These are phyloP conservation scores for Neurospora crassa DNA, from an alignment of 2,329 filamentous ascomycete species.

Conservation along the genomic window DNA sequence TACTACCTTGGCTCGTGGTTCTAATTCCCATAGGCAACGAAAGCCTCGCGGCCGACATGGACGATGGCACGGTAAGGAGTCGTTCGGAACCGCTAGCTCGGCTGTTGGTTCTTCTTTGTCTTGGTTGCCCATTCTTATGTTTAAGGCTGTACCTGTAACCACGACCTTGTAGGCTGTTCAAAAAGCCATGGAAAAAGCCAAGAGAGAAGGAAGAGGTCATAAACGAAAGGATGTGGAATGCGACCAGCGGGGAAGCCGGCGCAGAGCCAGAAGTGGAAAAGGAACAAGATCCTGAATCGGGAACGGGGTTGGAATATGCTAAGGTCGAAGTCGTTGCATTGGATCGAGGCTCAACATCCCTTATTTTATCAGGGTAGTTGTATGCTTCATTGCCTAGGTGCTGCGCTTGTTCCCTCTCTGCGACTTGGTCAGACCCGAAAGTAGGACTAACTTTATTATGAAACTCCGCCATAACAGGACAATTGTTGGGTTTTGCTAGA, in stretches of 20 bases:
- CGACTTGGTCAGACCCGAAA: not conserved
- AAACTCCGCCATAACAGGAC: not conserved
- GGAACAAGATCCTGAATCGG: not conserved
- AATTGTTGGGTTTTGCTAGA: not conserved
- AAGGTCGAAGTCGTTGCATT: constrained; percentile 23
- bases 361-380: constrained; percentile 54
- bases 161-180: not conserved
- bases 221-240: not conserved
- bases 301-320: not conserved
- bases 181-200: not conserved
- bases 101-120: not conserved
- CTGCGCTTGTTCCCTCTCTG: not conserved
- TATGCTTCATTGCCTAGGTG: constrained; percentile 58
- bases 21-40: not conserved
- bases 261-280: not conserved
- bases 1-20: not conserved
- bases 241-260: not conserved
- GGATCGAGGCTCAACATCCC: constrained; percentile 46
- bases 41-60: not conserved
- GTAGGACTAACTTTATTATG: not conserved
- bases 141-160: not conserved
- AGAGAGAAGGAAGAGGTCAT: not conserved
- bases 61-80: not conserved
- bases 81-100: not conserved
- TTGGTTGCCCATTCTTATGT: not conserved